Evolutionary conservation across 768 basidiomycete species (phyloP), one percentile per base, ranked within the genome.

Genomic region (Vararia minispora): DNA sequence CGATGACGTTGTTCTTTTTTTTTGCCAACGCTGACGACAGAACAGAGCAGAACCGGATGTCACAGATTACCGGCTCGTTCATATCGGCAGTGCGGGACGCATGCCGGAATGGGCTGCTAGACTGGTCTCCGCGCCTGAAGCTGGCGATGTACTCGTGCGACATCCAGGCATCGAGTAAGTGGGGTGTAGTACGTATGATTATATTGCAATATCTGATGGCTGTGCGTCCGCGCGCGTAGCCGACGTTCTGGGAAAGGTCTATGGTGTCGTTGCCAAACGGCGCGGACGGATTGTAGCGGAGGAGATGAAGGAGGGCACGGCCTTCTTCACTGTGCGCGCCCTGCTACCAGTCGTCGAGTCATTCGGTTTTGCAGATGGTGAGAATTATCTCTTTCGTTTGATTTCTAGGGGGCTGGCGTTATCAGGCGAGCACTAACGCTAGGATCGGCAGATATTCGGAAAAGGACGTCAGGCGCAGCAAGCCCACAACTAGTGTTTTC

Each of bases 121-220:
- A 98, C 58, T 99, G 95, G 95, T 97, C 92, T 2, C 95, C 95
- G 11, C 70, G 95, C 41, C 70, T 99, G 48, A 87, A 92, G 78
- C 65, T 99, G 48, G 95, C 95, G 0, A 98, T 98, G 90, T 99
- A 99, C 58, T 81, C 84, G 10, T 99, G 94, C 58, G 92, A 98
- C 53, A 98, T 99, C 38, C 95, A 97, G 61, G 88, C 92, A 1
- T 91, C 94, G 12, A 88, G 92, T 97, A 56, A 54, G 87, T 68
- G 11, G 23, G 30, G 27, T 25, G 20, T 10, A 5, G 21, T 28
- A 41, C 34, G 28, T 31, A 13, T 10, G 11, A 48, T 27, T 44
- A 24, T 40, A 20, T 45, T 27, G 33, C 36, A 36, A 10, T n/a
- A 30, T 28, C 35, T 32, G 30, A 38, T 55, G 16, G 51, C 27